Conservation (phyloP, 805 yeast genomes). For the Wickerhamiella bombiphila region DNA sequence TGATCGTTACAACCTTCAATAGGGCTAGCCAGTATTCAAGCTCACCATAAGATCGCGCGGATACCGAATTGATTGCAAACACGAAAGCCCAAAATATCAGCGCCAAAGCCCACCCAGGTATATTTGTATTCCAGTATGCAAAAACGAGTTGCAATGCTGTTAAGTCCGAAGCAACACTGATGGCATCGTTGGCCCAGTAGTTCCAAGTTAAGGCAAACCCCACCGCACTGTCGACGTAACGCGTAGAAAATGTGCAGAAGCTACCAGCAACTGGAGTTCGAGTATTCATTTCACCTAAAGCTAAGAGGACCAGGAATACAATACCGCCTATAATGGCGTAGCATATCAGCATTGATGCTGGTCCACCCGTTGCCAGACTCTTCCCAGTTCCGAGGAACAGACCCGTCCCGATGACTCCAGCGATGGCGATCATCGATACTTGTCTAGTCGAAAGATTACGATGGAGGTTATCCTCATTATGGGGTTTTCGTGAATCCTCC, state of each 20-base stretch:
- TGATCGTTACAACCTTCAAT: conserved; percentile 48
- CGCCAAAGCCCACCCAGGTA: conserved; percentile 34
- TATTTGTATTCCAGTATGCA: conserved; percentile 30
- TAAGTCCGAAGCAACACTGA: conserved; percentile 34
- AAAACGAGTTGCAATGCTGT: conserved; percentile 34
- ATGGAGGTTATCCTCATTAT: too few relatives aligned
- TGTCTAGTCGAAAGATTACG: conserved; percentile 34
- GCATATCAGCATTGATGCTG: conserved; percentile 37
- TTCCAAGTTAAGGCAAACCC: conserved; percentile 39
- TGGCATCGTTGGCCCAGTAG: conserved; percentile 39
- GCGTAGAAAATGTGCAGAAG: conserved; percentile 34
- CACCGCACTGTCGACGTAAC: conserved; percentile 36
- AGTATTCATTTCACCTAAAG: conserved; percentile 44
- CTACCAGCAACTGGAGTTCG: conserved; percentile 41
- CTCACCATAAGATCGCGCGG: conserved; percentile 39
- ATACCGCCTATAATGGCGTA: conserved; percentile 36
- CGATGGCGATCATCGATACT: conserved; percentile 57
- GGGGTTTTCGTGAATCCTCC: too few relatives aligned
- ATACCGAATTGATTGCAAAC: conserved; percentile 32
- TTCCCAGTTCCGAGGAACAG: conserved; percentile 37
- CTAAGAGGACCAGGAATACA: conserved; percentile 38
- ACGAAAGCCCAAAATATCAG: conserved; percentile 40
- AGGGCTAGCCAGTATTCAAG: conserved; percentile 54
- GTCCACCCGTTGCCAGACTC: conserved; percentile 36
- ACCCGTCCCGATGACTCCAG: conserved; percentile 68